These are phyloP conservation scores for Thalia dealbata DNA, from an alignment of 176 grass and related monocot species.

Conservation along the genomic window DNA sequence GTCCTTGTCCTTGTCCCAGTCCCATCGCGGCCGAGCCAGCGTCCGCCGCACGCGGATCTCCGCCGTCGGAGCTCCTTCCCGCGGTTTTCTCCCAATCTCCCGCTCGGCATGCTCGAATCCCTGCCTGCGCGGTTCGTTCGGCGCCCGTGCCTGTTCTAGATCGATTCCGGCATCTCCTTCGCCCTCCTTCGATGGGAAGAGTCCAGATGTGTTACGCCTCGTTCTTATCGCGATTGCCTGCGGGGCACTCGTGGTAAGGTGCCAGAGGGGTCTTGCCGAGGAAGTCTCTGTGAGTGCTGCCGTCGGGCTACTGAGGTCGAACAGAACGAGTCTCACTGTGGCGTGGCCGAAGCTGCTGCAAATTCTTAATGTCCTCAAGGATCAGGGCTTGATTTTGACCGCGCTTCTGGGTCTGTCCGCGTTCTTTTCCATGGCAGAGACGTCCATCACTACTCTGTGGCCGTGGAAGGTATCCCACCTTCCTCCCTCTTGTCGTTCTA, in stretches of 20 bases:
- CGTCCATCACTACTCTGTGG: slow-evolving; percentile 90
- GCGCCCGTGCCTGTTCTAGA: neutral
- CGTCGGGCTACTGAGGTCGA: neutral
- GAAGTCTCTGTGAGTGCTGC: slow-evolving; percentile 20
- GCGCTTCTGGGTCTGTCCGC: slow-evolving; percentile 69
- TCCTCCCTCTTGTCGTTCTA: neutral
- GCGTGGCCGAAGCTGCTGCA: slow-evolving; percentile 51
- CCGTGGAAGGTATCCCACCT: slow-evolving; percentile 94
- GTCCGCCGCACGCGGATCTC: neutral
- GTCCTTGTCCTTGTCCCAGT: neutral
- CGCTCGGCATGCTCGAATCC: neutral
- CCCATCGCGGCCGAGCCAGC: neutral
- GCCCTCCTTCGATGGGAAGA: neutral
- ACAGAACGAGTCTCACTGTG: slow-evolving; percentile 27
- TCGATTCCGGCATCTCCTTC: neutral
- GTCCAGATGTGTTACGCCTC: slow-evolving; percentile 15
- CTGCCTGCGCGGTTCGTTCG: neutral
- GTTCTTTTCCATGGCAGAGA: slow-evolving; percentile 99
- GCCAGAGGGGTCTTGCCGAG: slow-evolving; percentile 22
- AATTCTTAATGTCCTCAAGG: slow-evolving; percentile 58
- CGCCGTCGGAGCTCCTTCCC: neutral
- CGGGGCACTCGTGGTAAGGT: slow-evolving; percentile 11
- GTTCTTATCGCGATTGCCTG: slow-evolving; percentile 24
- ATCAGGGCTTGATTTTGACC: slow-evolving; percentile 62
- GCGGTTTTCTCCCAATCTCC: neutral